Evolutionary conservation across 148 eudicot species (phyloP).

Genomic region (Polygonum aviculare): DNA sequence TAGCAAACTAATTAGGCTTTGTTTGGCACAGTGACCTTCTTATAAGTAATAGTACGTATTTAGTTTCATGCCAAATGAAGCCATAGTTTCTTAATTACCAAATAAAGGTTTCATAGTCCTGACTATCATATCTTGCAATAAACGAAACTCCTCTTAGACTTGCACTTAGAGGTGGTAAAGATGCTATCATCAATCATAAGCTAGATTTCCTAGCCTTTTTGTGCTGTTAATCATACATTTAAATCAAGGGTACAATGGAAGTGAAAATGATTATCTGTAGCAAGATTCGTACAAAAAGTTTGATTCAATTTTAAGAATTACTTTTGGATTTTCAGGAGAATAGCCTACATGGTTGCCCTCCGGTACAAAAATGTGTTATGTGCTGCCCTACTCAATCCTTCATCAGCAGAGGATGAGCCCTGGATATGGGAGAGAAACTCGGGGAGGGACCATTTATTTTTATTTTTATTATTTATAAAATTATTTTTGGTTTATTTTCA

Average conservation of each 20-base stretch:
- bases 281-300: background rate
- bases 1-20: no score
- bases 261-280: background rate
- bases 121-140: background rate
- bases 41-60: background rate
- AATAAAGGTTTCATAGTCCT: background rate
- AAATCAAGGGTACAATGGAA: background rate
- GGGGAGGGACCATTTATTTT: no score
- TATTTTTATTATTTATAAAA: no score
- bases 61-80: background rate
- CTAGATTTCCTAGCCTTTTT: background rate
- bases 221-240: background rate
- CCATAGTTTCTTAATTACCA: background rate
- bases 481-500: no score
- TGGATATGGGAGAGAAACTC: no score
- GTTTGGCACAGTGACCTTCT: no score
- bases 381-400: slow-evolving; percentile 30
- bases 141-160: background rate
- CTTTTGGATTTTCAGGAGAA: slow-evolving; percentile 17
- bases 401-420: slow-evolving; percentile 13
- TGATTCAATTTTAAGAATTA: background rate
- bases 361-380: slow-evolving; percentile 21
- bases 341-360: slow-evolving; percentile 25
- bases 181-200: background rate
- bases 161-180: background rate